Evolutionary conservation across 805 yeast species (phyloP), one percentile per base, ranked within the genome.

Genomic region (Saturnispora hagleri): DNA sequence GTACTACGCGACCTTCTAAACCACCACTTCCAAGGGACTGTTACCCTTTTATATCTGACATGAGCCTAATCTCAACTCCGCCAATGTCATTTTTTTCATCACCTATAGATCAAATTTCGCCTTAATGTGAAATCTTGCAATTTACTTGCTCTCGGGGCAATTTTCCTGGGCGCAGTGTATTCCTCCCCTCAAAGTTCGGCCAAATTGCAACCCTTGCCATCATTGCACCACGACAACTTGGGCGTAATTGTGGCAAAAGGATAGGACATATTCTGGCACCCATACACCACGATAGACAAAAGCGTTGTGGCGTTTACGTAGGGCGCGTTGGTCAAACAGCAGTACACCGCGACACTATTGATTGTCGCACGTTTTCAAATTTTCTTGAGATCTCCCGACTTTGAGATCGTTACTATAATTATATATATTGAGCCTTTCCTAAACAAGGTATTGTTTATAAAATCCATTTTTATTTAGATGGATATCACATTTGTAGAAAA

Each of bases 401-500:
- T 31, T 13, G 34, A 31, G 34, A 31, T 31, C 13, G 15, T 13
- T 31, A 31, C 34, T 31, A 31, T 12, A 31, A 31, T 12, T 31
- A 31, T 2, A 31, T 31, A 31, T 31, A 12, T 31, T 4, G 13
- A 31, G 13, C 34, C 34, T 31, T 31, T 31, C 34, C 15, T 31
- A 31, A 12, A 13, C 34, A 31, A 31, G 15, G 34, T 26, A 26
- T 31, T 31, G 34, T 31, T 31, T 31, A 31, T 31, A 31, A 31
- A 31, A 31, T 31, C 34, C 34, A 6, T 31, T 31, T 13, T 31
- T 13, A 13, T 4, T 31, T 31, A 31, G 45, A 60, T 62, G 64
- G 65, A 52, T 41, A 20, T 24, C 8, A 31, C 50, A 15, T 24
- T 22, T 18, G 13, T 54, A 15, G 60, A 34, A 65, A 59, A 55